phyloP scores from a whole-genome alignment of 2,329 filamentous ascomycete species.

The Fusarium vanettenii region DNA sequence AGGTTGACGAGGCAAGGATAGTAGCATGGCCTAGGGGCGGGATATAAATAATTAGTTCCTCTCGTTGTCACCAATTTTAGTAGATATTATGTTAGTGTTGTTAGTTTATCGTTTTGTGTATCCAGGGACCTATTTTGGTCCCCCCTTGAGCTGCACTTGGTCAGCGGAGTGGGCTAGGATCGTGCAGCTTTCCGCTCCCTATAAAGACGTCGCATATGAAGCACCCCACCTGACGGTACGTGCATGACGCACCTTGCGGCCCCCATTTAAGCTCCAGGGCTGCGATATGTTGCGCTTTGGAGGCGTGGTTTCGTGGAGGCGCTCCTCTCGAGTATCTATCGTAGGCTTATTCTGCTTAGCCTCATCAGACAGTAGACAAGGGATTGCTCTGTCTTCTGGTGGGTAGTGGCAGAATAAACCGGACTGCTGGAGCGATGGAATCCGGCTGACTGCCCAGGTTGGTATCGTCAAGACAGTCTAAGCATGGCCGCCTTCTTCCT shows the following conservation, averaged over 20 bases:
- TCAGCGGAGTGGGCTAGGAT: not conserved
- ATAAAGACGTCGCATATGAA: not conserved
- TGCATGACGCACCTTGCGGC: not conserved
- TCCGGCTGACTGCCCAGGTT: not conserved
- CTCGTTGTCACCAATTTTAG: not conserved
- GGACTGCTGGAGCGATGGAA: not conserved
- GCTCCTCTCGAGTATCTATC: not conserved
- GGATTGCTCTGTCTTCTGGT: not conserved
- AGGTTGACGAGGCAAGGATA: not conserved
- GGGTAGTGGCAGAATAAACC: not conserved
- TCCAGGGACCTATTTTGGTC: constrained; percentile 2
- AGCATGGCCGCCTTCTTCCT: not conserved
- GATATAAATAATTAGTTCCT: not conserved
- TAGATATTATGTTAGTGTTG: not conserved
- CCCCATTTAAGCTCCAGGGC: not conserved
- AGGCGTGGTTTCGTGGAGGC: not conserved
- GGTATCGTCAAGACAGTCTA: not conserved
- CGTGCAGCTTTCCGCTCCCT: not conserved
- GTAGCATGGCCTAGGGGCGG: not conserved
- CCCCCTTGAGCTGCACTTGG: not conserved
- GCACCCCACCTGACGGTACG: not conserved
- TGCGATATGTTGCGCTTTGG: not conserved
- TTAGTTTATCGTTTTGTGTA: not conserved
- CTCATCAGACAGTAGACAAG: not conserved
- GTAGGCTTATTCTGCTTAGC: not conserved